Evolutionary conservation across 192 early-diverging fungal species (phyloP), one percentile per base, ranked within the genome.

Genomic region (Backusella luteola): DNA sequence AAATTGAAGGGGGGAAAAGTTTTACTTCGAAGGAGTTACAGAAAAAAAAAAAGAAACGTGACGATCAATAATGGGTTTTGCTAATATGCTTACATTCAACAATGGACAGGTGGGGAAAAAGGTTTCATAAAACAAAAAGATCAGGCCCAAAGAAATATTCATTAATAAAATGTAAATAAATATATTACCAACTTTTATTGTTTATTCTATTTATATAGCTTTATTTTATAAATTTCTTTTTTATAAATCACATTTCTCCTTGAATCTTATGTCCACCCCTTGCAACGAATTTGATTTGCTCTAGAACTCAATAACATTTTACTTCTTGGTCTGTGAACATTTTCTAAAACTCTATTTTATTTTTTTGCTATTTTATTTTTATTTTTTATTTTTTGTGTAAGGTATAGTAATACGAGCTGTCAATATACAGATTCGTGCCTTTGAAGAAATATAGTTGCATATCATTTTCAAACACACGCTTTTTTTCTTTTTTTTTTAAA

Each of bases 241-340:
- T 53, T 53, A 53, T 63, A 63, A 63, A 63, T 63, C 56, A 63
- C 26, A 63, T 63, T 63, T 63, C 56, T 63, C 56, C 56, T 63
- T 63, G 56, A 63, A 63, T 63, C 23, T 63, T 63, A 63, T 63
- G 21, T 63, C 8, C 9, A 29, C 56, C 56, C 56, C 56, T 63
- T 63, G 56, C 56, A 63, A 63, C 56, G 1, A 63, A 63, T 29
- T 26, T 63, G 21, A 63, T 63, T 63, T 63, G 56, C 56, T 63
- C 56, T 63, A 63, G 56, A 63, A 63, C 23, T 63, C 56, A 26
- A 63, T 26, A 26, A 29, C 9, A 23, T 26, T 63, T 49, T 49
- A n/a, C 17, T 49, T 49, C 23, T 63, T 63, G 26, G 56, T 63
- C 56, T 63, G 56, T 63, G 56, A 29, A 29, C 56, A 29, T 63